Conservation (phyloP, 106 monocot species). For the Phalaenopsis aphrodite region DNA sequence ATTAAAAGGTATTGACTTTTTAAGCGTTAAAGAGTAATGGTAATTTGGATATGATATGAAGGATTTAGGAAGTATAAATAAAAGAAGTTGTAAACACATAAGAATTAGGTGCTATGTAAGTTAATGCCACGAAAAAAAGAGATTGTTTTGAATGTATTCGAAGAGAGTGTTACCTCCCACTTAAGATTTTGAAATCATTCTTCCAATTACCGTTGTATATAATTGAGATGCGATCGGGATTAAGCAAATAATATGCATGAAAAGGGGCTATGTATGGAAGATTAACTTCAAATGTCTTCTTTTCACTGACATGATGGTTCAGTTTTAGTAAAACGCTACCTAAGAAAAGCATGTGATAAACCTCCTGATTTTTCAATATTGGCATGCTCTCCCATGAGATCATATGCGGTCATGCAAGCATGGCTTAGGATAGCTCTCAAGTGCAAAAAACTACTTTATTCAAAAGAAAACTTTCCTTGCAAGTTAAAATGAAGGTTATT, state of each 20-base stretch:
- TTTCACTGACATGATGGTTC: slow-evolving; percentile 14
- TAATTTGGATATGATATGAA: no score
- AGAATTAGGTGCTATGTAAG: neutral
- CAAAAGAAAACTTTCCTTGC: neutral
- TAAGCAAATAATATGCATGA: slow-evolving; percentile 63
- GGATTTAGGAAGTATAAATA: neutral
- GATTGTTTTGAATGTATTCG: neutral
- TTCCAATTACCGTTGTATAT: slow-evolving; percentile 67
- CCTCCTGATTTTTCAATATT: slow-evolving; percentile 59
- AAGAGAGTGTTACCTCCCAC: slow-evolving; percentile 37
- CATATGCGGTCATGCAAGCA: slow-evolving; percentile 42
- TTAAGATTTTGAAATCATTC: slow-evolving; percentile 57
- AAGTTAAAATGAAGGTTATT: neutral
- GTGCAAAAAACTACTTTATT: neutral
- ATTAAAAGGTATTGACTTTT: no score
- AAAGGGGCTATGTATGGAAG: slow-evolving; percentile 53
- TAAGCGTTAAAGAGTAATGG: no score
- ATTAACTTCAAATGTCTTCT: neutral
- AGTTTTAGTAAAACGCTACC: slow-evolving; percentile 41
- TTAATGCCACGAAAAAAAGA: neutral
- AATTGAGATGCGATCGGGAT: slow-evolving; percentile 63
- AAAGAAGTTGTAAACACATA: neutral
- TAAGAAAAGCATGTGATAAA: slow-evolving; percentile 88
- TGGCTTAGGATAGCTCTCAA: neutral
- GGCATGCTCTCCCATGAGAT: slow-evolving; percentile 87